A percentile compares a stretch with the other conserved stretches of the same genome.
Conservation (phyloP, 495 filamentous ascomycete genomes). For the Neurospora sublineolata region DNA sequence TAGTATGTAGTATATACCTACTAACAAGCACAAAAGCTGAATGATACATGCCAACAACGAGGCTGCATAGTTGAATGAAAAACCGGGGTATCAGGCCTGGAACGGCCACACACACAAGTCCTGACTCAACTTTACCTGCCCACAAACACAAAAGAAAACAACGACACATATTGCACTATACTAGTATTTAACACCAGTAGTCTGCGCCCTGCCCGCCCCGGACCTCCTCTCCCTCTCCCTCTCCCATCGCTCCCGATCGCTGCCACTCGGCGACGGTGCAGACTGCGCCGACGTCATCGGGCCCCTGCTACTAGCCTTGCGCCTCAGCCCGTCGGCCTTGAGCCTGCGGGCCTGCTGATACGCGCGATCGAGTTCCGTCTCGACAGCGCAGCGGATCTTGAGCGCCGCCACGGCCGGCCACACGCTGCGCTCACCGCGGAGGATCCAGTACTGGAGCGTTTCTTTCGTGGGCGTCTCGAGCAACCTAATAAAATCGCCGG, state of each 20-base stretch:
- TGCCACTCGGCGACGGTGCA: background rate
- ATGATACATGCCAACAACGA: background rate
- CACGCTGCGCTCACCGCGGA: slow-evolving; percentile 71
- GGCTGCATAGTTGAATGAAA: background rate
- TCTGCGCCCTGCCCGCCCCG: background rate
- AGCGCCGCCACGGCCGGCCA: slow-evolving; percentile 87
- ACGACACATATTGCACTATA: background rate
- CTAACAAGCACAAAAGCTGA: background rate
- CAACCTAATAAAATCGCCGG: slow-evolving; percentile 60
- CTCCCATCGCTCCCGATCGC: background rate
- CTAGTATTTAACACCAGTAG: background rate
- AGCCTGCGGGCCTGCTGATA: slow-evolving; percentile 66
- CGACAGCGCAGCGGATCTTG: slow-evolving; percentile 72
- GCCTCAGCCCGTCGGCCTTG: slow-evolving; percentile 32
- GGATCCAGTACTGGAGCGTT: slow-evolving; percentile 74
- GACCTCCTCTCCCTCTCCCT: background rate
- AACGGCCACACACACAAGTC: background rate
- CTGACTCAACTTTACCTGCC: background rate
- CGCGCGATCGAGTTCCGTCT: slow-evolving; percentile 72
- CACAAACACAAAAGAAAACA: background rate
- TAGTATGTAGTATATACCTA: background rate
- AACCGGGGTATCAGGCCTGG: background rate
- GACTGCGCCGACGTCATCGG: background rate
- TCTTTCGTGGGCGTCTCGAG: slow-evolving; percentile 69
- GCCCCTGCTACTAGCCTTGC: slow-evolving; percentile 25